Conservation (phyloP, 306 rosid genomes). For the Fagus sylvatica region DNA sequence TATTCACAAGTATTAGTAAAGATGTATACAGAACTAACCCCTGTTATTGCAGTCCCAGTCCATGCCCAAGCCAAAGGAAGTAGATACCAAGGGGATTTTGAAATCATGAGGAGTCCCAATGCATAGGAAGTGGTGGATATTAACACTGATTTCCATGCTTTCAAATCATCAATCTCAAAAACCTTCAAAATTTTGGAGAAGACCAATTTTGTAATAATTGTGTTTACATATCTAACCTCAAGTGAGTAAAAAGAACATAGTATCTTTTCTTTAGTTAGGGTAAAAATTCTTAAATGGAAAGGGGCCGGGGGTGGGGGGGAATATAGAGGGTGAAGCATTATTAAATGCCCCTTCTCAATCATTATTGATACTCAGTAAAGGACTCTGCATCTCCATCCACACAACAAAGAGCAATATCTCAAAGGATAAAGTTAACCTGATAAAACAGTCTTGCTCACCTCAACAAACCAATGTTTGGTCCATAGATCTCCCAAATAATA, state of each 20-base stretch:
- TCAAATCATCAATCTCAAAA: constrained; percentile 76
- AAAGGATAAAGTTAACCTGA: constrained; percentile 7
- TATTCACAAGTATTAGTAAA: constrained; percentile 14
- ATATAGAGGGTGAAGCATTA: constrained; percentile 3
- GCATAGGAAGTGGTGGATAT: constrained; percentile 84
- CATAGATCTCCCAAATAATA: constrained; percentile 11
- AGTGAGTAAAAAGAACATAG: not conserved
- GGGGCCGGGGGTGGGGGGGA: not conserved
- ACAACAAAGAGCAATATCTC: constrained; percentile 19
- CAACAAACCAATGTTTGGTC: not conserved
- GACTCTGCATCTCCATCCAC: not conserved
- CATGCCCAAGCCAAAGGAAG: constrained; percentile 99
- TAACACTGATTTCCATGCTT: constrained; percentile 83
- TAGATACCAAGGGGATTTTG: constrained; percentile 94
- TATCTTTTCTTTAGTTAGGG: not conserved
- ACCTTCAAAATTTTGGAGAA: constrained; percentile 47
- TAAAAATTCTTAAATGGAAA: not conserved
- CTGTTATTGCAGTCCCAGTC: constrained; percentile 96
- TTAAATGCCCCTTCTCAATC: constrained; percentile 9
- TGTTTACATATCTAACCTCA: constrained; percentile 3
- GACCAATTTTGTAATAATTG: not conserved
- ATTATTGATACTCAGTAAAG: constrained; percentile 8
- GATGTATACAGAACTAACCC: constrained; percentile 64
- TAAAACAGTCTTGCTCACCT: constrained; percentile 2
- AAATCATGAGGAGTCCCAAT: constrained; percentile 74